These are phyloP conservation scores for Streptanthus diversifolius DNA, from an alignment of 345 rosid species.

Conservation along the genomic window DNA sequence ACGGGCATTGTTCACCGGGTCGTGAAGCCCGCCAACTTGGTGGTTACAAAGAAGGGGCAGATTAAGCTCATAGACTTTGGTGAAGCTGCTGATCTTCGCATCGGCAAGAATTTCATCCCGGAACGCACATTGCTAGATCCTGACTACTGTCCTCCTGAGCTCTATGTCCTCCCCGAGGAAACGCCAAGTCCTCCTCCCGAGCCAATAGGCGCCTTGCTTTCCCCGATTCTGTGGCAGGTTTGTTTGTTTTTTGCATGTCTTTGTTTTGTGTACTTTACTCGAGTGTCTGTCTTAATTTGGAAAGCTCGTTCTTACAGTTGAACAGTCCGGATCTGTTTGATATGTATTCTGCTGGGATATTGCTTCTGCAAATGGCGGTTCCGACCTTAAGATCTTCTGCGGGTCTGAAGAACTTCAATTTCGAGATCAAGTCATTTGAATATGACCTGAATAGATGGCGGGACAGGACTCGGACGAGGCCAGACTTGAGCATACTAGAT, in stretches of 20 bases:
- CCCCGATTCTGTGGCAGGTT: constrained; percentile 92
- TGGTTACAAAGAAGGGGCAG: constrained; percentile 84
- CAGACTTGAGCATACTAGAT: constrained; percentile 74
- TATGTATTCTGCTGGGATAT: constrained; percentile 83
- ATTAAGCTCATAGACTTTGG: constrained; percentile 96
- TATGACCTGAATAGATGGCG: constrained; percentile 83
- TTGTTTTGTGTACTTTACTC: not conserved
- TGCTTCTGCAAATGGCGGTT: constrained; percentile 91
- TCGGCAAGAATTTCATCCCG: constrained; percentile 89
- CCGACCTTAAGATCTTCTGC: constrained; percentile 65
- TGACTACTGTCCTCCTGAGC: constrained; percentile 90
- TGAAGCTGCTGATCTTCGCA: constrained; percentile 92
- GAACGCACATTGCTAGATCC: constrained; percentile 74
- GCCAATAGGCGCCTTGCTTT: constrained; percentile 86
- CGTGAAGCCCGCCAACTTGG: constrained; percentile 89
- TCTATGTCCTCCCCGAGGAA: constrained; percentile 88
- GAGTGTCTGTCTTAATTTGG: not conserved
- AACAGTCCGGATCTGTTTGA: constrained; percentile 96
- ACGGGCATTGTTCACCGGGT: constrained; percentile 94
- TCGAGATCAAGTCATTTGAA: constrained; percentile 49
- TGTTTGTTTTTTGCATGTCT: not conserved
- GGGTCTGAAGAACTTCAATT: constrained; percentile 78
- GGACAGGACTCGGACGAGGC: constrained; percentile 58
- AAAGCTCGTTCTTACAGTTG: constrained; percentile 49
- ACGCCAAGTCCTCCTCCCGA: constrained; percentile 94